phyloP scores from a whole-genome alignment of 2,329 filamentous ascomycete species.

The Huntiella decipiens region DNA sequence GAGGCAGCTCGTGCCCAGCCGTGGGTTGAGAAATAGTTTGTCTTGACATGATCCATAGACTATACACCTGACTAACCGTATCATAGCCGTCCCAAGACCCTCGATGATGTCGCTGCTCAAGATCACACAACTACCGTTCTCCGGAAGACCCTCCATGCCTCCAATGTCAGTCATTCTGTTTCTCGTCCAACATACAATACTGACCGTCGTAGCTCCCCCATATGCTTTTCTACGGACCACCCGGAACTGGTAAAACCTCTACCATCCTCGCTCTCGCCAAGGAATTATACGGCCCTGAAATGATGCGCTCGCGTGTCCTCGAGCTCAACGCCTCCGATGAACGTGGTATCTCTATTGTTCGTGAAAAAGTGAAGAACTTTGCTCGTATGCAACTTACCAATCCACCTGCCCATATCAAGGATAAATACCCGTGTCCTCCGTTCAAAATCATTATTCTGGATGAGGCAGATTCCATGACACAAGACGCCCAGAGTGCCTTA shows the following conservation, averaged over 20 bases:
- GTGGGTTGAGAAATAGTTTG: conserved; percentile 98
- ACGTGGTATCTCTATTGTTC: conserved; percentile 89
- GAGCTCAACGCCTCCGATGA: conserved; percentile 99
- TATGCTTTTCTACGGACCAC: conserved; percentile 98
- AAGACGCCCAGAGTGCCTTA: conserved; percentile 86
- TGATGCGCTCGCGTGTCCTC: conserved; percentile 85
- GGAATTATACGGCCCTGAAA: conserved; percentile 88
- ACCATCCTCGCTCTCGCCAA: conserved; percentile 94
- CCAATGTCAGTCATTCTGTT: conserved; percentile 42
- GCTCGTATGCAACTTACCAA: conserved; percentile 86
- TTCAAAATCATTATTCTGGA: conserved; percentile 99
- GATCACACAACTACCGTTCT: conserved; percentile 92
- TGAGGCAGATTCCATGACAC: conserved; percentile 97
- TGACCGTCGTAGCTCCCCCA: conserved; percentile 51
- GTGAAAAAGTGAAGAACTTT: conserved; percentile 97
- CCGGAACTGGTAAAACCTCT: conserved; percentile 92
- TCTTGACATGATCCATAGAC: not conserved
- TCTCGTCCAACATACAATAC: conserved; percentile 14
- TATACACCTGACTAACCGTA: conserved; percentile 1
- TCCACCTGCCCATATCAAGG: conserved; percentile 47
- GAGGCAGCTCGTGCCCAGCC: conserved; percentile 54
- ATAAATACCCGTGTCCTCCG: conserved; percentile 75
- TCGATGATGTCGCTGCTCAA: conserved; percentile 90
- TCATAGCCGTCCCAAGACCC: conserved; percentile 68
- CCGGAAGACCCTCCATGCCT: conserved; percentile 79